Percentiles rank a stretch among this genome's conserved stretches.
phyloP scores from a whole-genome alignment of 306 rosid genomes.

The Vigna hirtella region DNA sequence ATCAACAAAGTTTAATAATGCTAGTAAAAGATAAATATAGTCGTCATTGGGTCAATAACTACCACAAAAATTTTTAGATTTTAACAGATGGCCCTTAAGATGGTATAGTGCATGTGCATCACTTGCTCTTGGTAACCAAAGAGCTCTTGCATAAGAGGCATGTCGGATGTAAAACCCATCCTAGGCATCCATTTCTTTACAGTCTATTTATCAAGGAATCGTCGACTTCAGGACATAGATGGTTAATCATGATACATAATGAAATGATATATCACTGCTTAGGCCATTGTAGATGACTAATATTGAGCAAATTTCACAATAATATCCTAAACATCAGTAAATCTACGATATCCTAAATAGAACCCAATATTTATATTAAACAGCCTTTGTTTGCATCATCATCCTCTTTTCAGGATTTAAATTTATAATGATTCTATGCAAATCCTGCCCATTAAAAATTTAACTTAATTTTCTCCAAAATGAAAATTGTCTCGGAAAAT shows the following conservation, averaged over 20 bases:
- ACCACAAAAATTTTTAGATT: neutral
- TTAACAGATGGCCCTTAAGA: neutral
- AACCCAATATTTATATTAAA: neutral
- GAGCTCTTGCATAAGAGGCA: neutral
- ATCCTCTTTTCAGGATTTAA: neutral
- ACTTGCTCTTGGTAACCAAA: neutral
- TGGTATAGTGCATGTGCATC: neutral
- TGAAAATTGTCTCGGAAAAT: too few relatives aligned
- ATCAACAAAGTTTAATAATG: neutral
- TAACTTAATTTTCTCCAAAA: neutral
- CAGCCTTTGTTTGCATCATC: neutral
- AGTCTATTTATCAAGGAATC: neutral
- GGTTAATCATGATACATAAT: neutral
- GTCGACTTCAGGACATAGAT: neutral
- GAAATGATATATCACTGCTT: neutral
- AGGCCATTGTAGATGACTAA: neutral
- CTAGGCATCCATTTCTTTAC: neutral
- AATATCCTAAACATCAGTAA: neutral
- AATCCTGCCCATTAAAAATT: neutral
- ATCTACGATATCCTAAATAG: neutral
- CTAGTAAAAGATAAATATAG: neutral
- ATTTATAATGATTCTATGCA: neutral
- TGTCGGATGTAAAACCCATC: neutral
- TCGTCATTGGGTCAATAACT: neutral
- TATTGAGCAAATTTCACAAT: neutral